Evolutionary conservation across 306 rosid species (phyloP).

Genomic region (Adenanthera pavonina): DNA sequence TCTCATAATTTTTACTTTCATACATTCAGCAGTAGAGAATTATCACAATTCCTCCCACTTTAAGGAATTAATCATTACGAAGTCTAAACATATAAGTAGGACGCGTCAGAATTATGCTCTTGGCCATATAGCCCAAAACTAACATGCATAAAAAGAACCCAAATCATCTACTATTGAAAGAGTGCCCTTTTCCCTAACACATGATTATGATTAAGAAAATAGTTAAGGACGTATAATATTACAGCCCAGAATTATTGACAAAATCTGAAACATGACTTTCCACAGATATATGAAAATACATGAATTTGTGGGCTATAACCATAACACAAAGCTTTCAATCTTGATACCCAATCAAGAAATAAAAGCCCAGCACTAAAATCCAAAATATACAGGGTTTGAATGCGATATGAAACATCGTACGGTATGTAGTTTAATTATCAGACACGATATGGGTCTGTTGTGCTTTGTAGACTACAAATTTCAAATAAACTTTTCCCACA

Average conservation of each 20-base stretch:
- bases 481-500: background rate
- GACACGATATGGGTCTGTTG: background rate
- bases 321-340: background rate
- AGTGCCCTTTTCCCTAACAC: background rate
- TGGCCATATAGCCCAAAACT: background rate
- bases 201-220: background rate
- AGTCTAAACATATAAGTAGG: conserved; percentile 1
- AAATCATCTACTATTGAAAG: conserved; percentile 11
- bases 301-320: background rate
- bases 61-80: background rate
- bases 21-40: background rate
- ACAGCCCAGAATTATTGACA: conserved; percentile 16
- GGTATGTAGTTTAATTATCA: background rate
- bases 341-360: background rate
- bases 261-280: conserved; percentile 12
- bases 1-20: conserved; percentile 3
- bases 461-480: background rate
- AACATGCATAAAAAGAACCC: conserved; percentile 10
- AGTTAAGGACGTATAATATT: conserved; percentile 15
- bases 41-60: background rate
- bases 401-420: background rate
- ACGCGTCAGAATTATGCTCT: background rate
- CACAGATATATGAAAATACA: conserved; percentile 8
- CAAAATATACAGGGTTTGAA: background rate
- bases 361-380: background rate